phyloP scores from a whole-genome alignment of 129 eudicot genomes.

The Escallonia herrerae region DNA sequence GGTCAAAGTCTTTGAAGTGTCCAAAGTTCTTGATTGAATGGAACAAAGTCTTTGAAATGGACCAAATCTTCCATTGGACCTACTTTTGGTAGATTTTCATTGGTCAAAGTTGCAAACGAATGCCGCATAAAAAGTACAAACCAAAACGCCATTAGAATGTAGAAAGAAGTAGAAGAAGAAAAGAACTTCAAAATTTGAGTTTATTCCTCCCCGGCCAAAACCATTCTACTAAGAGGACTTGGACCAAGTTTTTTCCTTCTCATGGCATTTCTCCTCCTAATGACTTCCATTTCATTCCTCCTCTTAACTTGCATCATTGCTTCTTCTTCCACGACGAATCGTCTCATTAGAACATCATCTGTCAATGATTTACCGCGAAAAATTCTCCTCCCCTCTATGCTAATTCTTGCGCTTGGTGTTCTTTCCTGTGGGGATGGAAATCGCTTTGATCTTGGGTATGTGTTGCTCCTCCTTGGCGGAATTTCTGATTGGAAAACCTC shows the following conservation, averaged over 20 bases:
- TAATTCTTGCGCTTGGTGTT: conserved; percentile 46
- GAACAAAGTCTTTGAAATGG: not conserved
- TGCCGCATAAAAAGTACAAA: not conserved
- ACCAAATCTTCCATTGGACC: not conserved
- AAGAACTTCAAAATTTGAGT: not conserved
- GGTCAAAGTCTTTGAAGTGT: not conserved
- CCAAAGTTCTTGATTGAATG: not conserved
- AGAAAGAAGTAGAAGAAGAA: no score
- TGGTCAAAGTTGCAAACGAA: not conserved
- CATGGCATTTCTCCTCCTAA: conserved; percentile 69
- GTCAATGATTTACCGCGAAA: conserved; percentile 89
- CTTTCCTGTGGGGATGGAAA: conserved; percentile 36
- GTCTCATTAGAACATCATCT: conserved; percentile 84
- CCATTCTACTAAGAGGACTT: conserved; percentile 89
- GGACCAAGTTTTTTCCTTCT: conserved; percentile 92
- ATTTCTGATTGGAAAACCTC: conserved; percentile 69
- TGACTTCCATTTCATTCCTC: conserved; percentile 83
- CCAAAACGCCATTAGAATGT: not conserved
- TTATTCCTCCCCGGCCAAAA: conserved; percentile 50
- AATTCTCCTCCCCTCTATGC: conserved; percentile 59
- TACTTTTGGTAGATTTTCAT: not conserved
- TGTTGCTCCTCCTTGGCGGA: conserved; percentile 85
- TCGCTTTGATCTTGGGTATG: conserved; percentile 79
- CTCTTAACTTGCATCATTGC: conserved; percentile 94
- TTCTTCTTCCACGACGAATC: conserved; percentile 88